Base-by-base conservation (phyloP, 495 filamentous ascomycete species). In the Penicillium arizonense region DNA sequence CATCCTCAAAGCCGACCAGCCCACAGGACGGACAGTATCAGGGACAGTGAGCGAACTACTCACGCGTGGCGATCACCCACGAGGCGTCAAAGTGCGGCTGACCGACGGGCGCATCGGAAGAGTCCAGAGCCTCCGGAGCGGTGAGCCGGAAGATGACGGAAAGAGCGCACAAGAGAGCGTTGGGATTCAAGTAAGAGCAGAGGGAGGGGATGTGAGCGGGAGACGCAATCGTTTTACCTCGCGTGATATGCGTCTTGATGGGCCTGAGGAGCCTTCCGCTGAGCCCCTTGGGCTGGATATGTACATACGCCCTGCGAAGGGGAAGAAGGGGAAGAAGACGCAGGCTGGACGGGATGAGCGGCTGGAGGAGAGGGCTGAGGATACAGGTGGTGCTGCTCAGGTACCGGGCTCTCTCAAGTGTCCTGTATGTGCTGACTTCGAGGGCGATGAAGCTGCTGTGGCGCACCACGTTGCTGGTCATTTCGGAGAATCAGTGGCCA, bases 51-150 rank as follows among this genome's bases (percentile, higher is more conserved):
- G 69, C 28, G 79, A 86, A 16, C 65, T 90, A 6, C 70, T 90
- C 18, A 90, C 87, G n/a, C 62, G 73, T 8, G 86, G 85, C 11
- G 78, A 89, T 47, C 87, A 91, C 55, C 82, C 84, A n/a, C 74
- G 84, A 28, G 87, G 87, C 43, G 86, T 91, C 69, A 91, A 91
- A 70, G 87, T 91, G 13, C 79, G 85, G 3, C 69, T 90, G 2
- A 61, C 69, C 13, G 83, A 88, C 65, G 87, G 87, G 5, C 73
- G 83, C 41, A 77, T 90, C 13, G 87, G 87, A 3, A 68, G 87
- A 30, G 86, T 90, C 28, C 87, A 90, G 63, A 48, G 44, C 32
- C 9, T 57, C 8, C 20, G 21, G 3, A 52, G n/a, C 12, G 44
- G 36, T 4, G 43, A 44, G 16, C 23, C 41, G 16, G 44, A 42